Conservation (phyloP, 306 rosid genomes). For the Fagus crenata region DNA sequence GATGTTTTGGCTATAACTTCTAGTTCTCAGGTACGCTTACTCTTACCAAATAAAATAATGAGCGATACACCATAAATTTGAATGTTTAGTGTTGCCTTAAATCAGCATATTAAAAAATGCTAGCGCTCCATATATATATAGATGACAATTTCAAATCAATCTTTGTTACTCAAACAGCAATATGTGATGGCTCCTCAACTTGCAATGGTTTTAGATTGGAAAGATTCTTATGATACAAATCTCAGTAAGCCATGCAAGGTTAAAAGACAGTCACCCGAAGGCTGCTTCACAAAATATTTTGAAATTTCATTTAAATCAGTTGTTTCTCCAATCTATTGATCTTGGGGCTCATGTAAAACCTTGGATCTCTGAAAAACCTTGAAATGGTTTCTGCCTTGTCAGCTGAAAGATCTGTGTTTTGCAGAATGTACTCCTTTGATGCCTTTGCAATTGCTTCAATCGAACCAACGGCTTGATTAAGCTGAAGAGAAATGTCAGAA, state of each 20-base stretch:
- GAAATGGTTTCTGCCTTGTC: conserved; percentile 71
- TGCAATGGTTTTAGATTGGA: not conserved
- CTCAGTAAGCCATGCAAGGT: not conserved
- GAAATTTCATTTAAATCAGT: conserved; percentile 6
- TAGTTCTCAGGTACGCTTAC: no score
- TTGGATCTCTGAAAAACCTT: conserved; percentile 75
- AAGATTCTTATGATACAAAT: not conserved
- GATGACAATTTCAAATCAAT: no score
- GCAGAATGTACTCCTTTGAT: conserved; percentile 67
- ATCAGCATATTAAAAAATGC: no score
- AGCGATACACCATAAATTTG: no score
- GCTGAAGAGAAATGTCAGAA: conserved; percentile 52
- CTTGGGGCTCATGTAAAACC: conserved; percentile 67
- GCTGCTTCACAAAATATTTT: not conserved
- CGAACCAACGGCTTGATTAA: conserved; percentile 85
- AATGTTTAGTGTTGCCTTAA: no score
- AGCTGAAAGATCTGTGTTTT: conserved; percentile 82
- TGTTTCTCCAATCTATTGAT: conserved; percentile 43
- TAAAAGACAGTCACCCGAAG: not conserved
- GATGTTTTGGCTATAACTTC: no score
- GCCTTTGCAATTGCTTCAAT: conserved; percentile 82
- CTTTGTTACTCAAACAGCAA: no score
- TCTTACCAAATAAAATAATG: no score
- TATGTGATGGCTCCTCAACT: not conserved
- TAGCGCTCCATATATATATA: no score